Evolutionary conservation across 495 filamentous ascomycete species (phyloP), one percentile per base, ranked within the genome.

Genomic region (Wilcoxina mikolae): DNA sequence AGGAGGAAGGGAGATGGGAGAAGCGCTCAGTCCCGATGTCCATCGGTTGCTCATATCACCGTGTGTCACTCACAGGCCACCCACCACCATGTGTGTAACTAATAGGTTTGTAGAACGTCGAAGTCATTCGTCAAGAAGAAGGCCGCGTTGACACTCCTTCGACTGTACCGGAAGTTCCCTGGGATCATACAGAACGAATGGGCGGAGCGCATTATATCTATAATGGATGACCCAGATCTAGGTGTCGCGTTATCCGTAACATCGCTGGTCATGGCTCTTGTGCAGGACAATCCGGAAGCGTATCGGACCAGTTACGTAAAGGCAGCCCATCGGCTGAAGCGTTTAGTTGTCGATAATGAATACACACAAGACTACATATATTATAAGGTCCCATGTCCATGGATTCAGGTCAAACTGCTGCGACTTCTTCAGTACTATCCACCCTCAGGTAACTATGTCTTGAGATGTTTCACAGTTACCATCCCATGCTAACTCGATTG

Each of bases 51-150:
- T 99, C 53, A 95, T 99, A 54, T 95, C 93, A 27, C 93, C 93
- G 85, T 95, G 74, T 65, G 86, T 77, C 31, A 49, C 25, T 49
- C n/a, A 46, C 43, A 18, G 15, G 43, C 23, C 43, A 24, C 24
- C 51, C 5, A 29, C 56, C 39, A 46, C 20, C 18, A 43, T 25
- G 22, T 20, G 20, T 27, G n/a, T 1, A 46, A 46, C 43, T 46
- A 18, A 46, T 18, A 46, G 15, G 43, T 46, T 46, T 49, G 31
- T 54, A 95, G 88, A 29, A 90, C 93, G 15, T 95, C 90, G 0
- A 96, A 95, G 69, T 76, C 91, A 0, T 99, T 99, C 53, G 93
- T 99, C 26, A 99, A 96, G 73, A 99, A 99, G 74, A 99, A 99
- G 74, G 90, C 93, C 3, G 93, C 93, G 3, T 74, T 99, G 24